phyloP scores from a whole-genome alignment of 1,284 basidiomycete species.

The Volvariella volvacea region DNA sequence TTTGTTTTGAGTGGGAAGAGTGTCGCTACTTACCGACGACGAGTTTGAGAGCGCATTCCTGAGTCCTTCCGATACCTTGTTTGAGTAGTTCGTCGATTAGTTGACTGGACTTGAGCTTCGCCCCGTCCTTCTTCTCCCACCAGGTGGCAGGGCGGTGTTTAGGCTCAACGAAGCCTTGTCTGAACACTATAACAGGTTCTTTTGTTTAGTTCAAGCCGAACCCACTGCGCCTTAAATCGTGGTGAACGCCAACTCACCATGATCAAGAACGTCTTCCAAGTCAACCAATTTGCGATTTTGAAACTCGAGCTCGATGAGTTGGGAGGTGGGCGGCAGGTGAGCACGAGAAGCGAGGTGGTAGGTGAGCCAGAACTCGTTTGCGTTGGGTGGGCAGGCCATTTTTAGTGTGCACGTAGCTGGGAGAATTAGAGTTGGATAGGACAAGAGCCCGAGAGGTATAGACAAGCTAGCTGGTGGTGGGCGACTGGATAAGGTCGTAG shows the following conservation, averaged over 20 bases:
- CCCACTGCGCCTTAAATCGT: slow-evolving; percentile 12
- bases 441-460: too few species aligned
- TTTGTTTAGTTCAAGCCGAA: too few species aligned
- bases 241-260: slow-evolving; percentile 17
- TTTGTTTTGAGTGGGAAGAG: background rate
- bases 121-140: slow-evolving; percentile 35
- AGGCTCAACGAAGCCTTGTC: slow-evolving; percentile 37
- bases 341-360: slow-evolving; percentile 38
- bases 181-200: slow-evolving; percentile 25
- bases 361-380: slow-evolving; percentile 37
- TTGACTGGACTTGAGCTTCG: slow-evolving; percentile 26
- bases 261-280: slow-evolving; percentile 42
- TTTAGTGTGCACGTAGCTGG: too few species aligned
- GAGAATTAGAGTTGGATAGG: too few species aligned
- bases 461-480: too few species aligned
- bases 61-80: slow-evolving; percentile 31
- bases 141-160: slow-evolving; percentile 32
- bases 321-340: slow-evolving; percentile 31
- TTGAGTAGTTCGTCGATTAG: slow-evolving; percentile 31
- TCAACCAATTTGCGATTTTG: slow-evolving; percentile 30
- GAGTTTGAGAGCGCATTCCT: slow-evolving; percentile 33
- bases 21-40: slow-evolving; percentile 29
- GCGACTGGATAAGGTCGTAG: too few species aligned
- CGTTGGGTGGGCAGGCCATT: background rate
- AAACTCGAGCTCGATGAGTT: slow-evolving; percentile 39